Evolutionary conservation across 176 grass and related monocot species (phyloP).

Genomic region (Alloteropsis semialata): DNA sequence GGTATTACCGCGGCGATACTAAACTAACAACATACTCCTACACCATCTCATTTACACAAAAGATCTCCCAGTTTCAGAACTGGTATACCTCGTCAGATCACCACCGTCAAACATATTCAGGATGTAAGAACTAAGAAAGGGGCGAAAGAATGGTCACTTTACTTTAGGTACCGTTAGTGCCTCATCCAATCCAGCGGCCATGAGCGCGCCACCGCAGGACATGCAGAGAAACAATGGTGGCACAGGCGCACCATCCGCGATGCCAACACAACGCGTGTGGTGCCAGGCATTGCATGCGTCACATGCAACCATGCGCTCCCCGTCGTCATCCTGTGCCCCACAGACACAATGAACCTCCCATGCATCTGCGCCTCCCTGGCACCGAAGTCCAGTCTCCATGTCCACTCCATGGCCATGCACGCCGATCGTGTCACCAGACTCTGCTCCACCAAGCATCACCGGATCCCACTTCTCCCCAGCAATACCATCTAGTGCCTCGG

Average conservation of each 20-base stretch:
- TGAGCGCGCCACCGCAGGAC: slow-evolving; percentile 47
- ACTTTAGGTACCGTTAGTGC: slow-evolving; percentile 28
- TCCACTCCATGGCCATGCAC: slow-evolving; percentile 55
- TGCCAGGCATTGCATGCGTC: slow-evolving; percentile 72
- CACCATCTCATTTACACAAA: slow-evolving; percentile 16
- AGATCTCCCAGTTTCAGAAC: slow-evolving; percentile 9
- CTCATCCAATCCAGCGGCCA: slow-evolving; percentile 47
- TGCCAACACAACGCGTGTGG: slow-evolving; percentile 72
- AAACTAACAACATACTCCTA: neutral
- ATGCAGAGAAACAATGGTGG: slow-evolving; percentile 76
- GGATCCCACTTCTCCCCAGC: slow-evolving; percentile 83
- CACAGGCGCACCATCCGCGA: slow-evolving; percentile 46
- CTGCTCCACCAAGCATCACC: slow-evolving; percentile 87
- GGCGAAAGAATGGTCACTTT: slow-evolving; percentile 35
- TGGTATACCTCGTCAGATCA: slow-evolving; percentile 28
- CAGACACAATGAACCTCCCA: slow-evolving; percentile 67
- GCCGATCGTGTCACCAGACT: slow-evolving; percentile 59
- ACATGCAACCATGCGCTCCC: slow-evolving; percentile 88
- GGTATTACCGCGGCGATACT: slow-evolving; percentile 11
- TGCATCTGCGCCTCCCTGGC: slow-evolving; percentile 50
- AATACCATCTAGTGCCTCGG: slow-evolving; percentile 53
- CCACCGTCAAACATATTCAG: neutral
- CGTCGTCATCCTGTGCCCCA: slow-evolving; percentile 71
- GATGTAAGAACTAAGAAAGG: neutral
- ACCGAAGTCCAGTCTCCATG: slow-evolving; percentile 56